These are phyloP conservation scores for Gastrolobium bilobum DNA, from an alignment of 306 rosid species.

Conservation along the genomic window DNA sequence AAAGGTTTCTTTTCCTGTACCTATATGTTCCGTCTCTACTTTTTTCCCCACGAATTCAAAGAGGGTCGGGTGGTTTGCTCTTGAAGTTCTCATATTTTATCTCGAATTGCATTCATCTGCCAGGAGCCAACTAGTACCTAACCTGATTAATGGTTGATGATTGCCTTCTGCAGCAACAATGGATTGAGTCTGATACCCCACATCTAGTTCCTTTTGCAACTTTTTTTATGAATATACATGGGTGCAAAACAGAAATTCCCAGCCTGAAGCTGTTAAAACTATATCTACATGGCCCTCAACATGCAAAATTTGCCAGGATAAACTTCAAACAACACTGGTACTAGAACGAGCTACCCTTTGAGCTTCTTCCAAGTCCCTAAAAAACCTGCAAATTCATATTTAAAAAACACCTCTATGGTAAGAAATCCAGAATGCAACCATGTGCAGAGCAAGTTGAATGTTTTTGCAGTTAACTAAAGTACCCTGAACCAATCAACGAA, in stretches of 20 bases:
- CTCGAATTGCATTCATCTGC: conserved; percentile 37
- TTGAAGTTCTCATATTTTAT: conserved; percentile 32
- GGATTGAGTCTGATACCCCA: conserved; percentile 43
- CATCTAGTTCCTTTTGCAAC: conserved; percentile 45
- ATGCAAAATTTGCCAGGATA: conserved; percentile 43
- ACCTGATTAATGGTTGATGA: conserved; percentile 38
- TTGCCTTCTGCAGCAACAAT: conserved; percentile 34
- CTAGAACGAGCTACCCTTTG: conserved; percentile 80
- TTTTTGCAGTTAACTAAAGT: conserved; percentile 43
- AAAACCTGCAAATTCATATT: conserved; percentile 66
- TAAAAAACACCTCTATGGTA: conserved; percentile 35
- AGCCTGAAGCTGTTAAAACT: conserved; percentile 39
- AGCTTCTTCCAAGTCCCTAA: conserved; percentile 98
- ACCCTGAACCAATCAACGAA: conserved; percentile 23
- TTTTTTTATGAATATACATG: conserved; percentile 41
- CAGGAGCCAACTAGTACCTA: conserved; percentile 35
- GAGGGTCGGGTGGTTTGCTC: not conserved
- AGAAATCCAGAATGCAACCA: conserved; percentile 34
- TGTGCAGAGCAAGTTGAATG: conserved; percentile 4
- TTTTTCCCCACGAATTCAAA: conserved; percentile 37
- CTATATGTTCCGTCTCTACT: conserved; percentile 28
- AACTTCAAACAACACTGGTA: conserved; percentile 60
- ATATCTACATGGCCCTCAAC: conserved; percentile 42
- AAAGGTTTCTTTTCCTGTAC: conserved; percentile 41
- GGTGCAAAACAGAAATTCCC: conserved; percentile 29